phyloP scores from a whole-genome alignment of 1,284 basidiomycete genomes.

The Fomitopsis palustris region DNA sequence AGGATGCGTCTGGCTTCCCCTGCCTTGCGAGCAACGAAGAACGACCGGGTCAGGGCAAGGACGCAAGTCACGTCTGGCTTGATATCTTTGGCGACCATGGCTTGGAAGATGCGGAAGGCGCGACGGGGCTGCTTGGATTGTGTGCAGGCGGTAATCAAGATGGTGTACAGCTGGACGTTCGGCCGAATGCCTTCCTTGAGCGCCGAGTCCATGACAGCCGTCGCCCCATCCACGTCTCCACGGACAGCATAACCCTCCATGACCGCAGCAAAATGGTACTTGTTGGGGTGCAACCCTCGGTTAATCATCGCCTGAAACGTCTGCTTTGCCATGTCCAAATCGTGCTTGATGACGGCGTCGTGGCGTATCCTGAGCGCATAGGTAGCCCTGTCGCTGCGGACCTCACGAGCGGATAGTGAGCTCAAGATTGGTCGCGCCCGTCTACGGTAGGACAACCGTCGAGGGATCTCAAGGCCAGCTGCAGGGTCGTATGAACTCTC shows the following conservation, averaged over 20 bases:
- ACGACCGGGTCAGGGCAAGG: slow-evolving; percentile 66
- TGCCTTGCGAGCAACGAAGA: slow-evolving; percentile 52
- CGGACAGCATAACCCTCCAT: slow-evolving; percentile 60
- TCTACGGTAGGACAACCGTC: slow-evolving; percentile 30
- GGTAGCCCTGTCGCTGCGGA: slow-evolving; percentile 53
- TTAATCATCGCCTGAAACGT: slow-evolving; percentile 55
- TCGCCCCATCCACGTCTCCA: slow-evolving; percentile 52
- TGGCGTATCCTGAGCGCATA: slow-evolving; percentile 59
- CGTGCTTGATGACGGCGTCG: slow-evolving; percentile 48
- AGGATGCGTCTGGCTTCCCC: slow-evolving; percentile 49
- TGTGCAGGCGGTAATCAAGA: slow-evolving; percentile 65
- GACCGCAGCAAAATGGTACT: slow-evolving; percentile 64
- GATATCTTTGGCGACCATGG: slow-evolving; percentile 59
- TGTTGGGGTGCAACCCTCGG: slow-evolving; percentile 63
- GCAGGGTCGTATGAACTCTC: slow-evolving; percentile 43
- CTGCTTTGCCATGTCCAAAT: slow-evolving; percentile 47
- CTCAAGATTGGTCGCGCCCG: slow-evolving; percentile 42
- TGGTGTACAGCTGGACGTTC: slow-evolving; percentile 67
- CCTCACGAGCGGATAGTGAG: slow-evolving; percentile 41
- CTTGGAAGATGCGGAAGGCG: slow-evolving; percentile 53
- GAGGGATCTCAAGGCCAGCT: slow-evolving; percentile 40
- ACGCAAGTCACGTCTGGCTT: slow-evolving; percentile 66
- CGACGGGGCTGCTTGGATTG: slow-evolving; percentile 49
- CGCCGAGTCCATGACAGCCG: slow-evolving; percentile 49
- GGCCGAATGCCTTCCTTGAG: slow-evolving; percentile 44